A percentile compares a stretch with the other conserved stretches of the same genome.
Evolutionary conservation across 768 basidiomycete genomes (phyloP).

Genomic region (Dentipellis sp.): DNA sequence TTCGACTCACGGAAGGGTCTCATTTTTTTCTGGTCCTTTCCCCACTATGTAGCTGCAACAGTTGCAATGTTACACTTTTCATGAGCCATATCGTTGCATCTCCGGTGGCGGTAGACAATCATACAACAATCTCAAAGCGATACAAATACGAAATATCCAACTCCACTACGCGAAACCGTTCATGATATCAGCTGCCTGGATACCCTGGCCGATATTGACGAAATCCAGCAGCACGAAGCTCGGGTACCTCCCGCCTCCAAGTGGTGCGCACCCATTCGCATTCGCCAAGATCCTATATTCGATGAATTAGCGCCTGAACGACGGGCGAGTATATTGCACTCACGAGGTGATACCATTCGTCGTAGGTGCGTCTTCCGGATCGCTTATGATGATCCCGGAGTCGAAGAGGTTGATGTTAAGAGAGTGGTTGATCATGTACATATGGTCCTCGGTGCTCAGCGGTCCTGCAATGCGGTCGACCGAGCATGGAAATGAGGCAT

Average conservation of each 20-base stretch:
- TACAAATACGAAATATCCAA: no score
- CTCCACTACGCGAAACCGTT: slow-evolving; percentile 27
- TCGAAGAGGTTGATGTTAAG: slow-evolving; percentile 33
- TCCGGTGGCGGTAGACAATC: no score
- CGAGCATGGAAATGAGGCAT: slow-evolving; percentile 42
- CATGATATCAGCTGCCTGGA: slow-evolving; percentile 32
- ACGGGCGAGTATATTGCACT: slow-evolving; percentile 1
- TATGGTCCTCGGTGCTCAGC: slow-evolving; percentile 38
- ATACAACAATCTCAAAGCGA: no score
- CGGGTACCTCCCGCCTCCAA: slow-evolving; percentile 36
- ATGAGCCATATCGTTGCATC: no score
- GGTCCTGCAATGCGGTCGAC: slow-evolving; percentile 43
- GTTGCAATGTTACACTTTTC: no score
- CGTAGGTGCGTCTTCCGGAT: slow-evolving; percentile 18
- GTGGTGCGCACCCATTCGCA: slow-evolving; percentile 32
- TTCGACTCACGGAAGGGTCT: no score
- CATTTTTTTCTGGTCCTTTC: no score
- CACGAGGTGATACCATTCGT: slow-evolving; percentile 25
- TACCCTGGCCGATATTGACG: slow-evolving; percentile 37
- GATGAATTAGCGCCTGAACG: not conserved
- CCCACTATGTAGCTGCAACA: no score
- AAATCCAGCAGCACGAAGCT: slow-evolving; percentile 48
- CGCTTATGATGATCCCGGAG: slow-evolving; percentile 20
- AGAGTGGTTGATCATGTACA: slow-evolving; percentile 52
- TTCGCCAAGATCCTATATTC: slow-evolving; percentile 26